Evolutionary conservation across 768 basidiomycete genomes (phyloP).

Genomic region (Favolaschia claudopus): DNA sequence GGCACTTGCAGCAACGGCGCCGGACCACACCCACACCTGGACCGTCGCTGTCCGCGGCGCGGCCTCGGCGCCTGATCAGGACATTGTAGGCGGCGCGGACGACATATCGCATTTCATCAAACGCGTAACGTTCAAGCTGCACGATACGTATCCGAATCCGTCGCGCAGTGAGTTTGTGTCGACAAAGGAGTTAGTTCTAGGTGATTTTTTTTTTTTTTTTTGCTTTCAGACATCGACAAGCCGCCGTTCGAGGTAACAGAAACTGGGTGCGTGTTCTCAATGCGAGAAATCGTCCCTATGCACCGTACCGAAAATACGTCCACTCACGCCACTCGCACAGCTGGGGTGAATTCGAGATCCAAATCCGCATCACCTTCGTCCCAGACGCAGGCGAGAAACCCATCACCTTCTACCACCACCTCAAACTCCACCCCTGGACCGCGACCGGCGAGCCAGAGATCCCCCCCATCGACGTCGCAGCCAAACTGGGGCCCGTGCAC

Average conservation of each 20-base stretch:
- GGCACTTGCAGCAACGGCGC: conserved; percentile 52
- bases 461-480: conserved; percentile 70
- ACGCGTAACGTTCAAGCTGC: conserved; percentile 95
- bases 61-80: conserved; percentile 72
- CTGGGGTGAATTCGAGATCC: conserved; percentile 99
- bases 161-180: conserved; percentile 76
- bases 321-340: conserved; percentile 42
- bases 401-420: conserved; percentile 86
- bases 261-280: conserved; percentile 70
- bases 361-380: conserved; percentile 90
- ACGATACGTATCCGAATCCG: conserved; percentile 95
- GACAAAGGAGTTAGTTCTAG: conserved; percentile 1
- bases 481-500: conserved; percentile 81
- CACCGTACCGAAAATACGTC: neutral
- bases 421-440: conserved; percentile 94
- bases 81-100: conserved; percentile 88
- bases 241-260: conserved; percentile 95
- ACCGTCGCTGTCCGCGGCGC: conserved; percentile 95
- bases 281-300: neutral
- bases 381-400: conserved; percentile 92
- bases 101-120: conserved; percentile 93
- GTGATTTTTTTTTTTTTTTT: conserved; percentile 10
- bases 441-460: conserved; percentile 68
- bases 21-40: conserved; percentile 95
- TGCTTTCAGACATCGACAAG: conserved; percentile 78